Conservation (phyloP, 371 early-diverging fungal genomes). For the Rhizopus stolonifer region DNA sequence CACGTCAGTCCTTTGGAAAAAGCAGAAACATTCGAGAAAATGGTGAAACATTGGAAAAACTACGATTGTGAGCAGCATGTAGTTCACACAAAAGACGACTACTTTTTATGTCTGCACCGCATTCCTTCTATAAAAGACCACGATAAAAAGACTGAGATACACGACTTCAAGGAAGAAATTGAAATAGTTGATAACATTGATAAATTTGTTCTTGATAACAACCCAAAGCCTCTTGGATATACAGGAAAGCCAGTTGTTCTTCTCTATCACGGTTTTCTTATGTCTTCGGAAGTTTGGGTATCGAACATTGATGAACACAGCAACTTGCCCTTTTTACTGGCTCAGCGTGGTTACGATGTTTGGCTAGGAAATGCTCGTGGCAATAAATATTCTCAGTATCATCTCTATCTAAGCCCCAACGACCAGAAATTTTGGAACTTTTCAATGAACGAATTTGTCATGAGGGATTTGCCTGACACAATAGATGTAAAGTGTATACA, state of each 20-base stretch:
- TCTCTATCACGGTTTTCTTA: conserved; percentile 93
- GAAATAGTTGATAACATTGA: conserved; percentile 38
- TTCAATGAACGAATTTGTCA: conserved; percentile 88
- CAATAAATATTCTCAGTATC: conserved; percentile 93
- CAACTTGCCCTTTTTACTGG: conserved; percentile 71
- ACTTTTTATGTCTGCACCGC: conserved; percentile 85
- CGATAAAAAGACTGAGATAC: conserved; percentile 7
- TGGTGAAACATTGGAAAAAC: conserved; percentile 64
- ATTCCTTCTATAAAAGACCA: conserved; percentile 53
- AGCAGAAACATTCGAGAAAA: conserved; percentile 63
- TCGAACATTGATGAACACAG: conserved; percentile 72
- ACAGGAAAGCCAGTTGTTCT: conserved; percentile 79
- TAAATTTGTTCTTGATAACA: conserved; percentile 25
- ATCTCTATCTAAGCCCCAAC: conserved; percentile 63
- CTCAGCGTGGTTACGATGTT: conserved; percentile 91
- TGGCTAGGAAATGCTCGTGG: conserved; percentile 97
- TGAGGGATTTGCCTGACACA: conserved; percentile 83
- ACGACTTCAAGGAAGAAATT: conserved; percentile 15
- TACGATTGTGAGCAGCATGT: conserved; percentile 86
- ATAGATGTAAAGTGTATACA: conserved; percentile 65
- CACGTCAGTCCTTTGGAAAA: conserved; percentile 62
- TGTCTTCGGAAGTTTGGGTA: conserved; percentile 92
- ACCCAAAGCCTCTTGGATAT: conserved; percentile 15
- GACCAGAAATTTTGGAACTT: conserved; percentile 91
- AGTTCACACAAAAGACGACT: conserved; percentile 86